Conservation (phyloP, 441 rosid genomes). For the Flueggea neowawraea region DNA sequence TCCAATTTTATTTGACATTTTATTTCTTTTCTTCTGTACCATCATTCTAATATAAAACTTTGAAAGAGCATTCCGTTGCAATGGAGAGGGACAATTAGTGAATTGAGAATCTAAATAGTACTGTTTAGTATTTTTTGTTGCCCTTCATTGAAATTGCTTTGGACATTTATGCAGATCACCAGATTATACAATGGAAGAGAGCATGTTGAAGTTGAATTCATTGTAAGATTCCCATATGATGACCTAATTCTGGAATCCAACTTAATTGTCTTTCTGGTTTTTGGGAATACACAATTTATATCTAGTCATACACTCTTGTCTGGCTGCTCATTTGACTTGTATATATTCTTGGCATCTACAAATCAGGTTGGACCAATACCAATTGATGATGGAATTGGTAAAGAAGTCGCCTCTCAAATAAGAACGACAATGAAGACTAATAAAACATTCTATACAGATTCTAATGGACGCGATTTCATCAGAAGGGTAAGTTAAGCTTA, state of each 20-base stretch:
- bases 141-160: not conserved
- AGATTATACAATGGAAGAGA: constrained; percentile 87
- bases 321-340: not conserved
- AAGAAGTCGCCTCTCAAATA: constrained; percentile 86
- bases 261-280: not conserved
- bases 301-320: not conserved
- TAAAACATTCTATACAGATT: constrained; percentile 93
- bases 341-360: constrained; percentile 13
- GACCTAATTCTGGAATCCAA: constrained; percentile 3
- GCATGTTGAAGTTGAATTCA: constrained; percentile 96
- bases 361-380: constrained; percentile 92
- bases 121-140: not conserved
- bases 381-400: constrained; percentile 75
- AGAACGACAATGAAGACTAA: constrained; percentile 61
- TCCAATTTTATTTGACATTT: too few relatives aligned
- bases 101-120: too few relatives aligned
- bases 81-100: too few relatives aligned
- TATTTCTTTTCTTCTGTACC: too few relatives aligned
- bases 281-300: too few relatives aligned
- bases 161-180: constrained; percentile 51
- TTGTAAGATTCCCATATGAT: constrained; percentile 49
- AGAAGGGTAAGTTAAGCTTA: constrained; percentile 56
- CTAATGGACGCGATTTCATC: constrained; percentile 97
- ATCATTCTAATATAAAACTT: too few relatives aligned
- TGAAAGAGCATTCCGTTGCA: too few relatives aligned